Base-by-base conservation (phyloP, 2,329 filamentous ascomycete species). In the Capronia epimyces region DNA sequence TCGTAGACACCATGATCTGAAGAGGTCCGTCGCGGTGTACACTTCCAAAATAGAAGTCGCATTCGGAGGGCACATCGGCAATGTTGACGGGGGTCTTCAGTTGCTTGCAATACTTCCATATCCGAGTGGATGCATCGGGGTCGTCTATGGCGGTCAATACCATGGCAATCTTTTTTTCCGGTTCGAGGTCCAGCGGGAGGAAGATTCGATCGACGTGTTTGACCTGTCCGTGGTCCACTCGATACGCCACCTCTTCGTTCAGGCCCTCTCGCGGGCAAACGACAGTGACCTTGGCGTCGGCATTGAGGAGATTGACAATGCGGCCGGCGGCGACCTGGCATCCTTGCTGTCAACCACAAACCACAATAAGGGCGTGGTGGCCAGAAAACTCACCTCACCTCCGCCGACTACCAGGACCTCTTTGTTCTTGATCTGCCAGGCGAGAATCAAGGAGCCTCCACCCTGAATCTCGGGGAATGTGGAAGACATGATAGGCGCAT, bases 1-100 rank as follows among this genome's bases (percentile, higher is more conserved):
- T 98, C 29, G 93, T 98, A 72, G 87, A 94, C 62, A 98, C 91
- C 93, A 98, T 98, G 64, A 98, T 85, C 74, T 98, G 93, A 54
- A 98, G 71, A 4, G 93, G 93, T 0, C 93, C 93, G 67, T 98
- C 93, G 44, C 93, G 84, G 71, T 98, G 88, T 32, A 96, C 84
- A 66, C 87, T 93, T 56, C 93, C 93, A 72, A 98, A 98, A 76
- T 96, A 98, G 67, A 98, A 98, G 66, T 98, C 93, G 70, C 93
- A 98, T 69, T 98, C 93, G 0, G 89, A 80, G 0, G 93, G 93
- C 2, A 98, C 93, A 66, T 98, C 93, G 60, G 93, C 93, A 60
- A 98, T 95, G 69, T 98, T 98, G 50, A 89, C 90, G 4, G 89
- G 82, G 58, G 97, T 87, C 54, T 82, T 82, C 53, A 76, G 79